Evolutionary conservation across 345 rosid species (phyloP).

Genomic region (Melaleuca quinquenervia): DNA sequence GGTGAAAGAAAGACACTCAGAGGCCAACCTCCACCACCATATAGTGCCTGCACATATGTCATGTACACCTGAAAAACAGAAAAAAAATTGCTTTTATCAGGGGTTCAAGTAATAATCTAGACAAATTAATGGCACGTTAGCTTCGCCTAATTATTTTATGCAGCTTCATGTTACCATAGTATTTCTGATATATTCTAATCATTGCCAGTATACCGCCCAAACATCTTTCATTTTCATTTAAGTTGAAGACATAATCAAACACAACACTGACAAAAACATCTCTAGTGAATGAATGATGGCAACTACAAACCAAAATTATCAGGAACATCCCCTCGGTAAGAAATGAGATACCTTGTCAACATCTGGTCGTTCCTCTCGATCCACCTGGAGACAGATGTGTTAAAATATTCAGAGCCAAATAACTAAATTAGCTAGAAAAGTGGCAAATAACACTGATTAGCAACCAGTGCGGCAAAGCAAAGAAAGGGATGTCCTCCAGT

Average conservation of each 20-base stretch:
- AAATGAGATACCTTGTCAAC: slow-evolving; percentile 65
- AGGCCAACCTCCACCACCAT: slow-evolving; percentile 88
- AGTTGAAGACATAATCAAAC: neutral
- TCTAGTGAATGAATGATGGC: neutral
- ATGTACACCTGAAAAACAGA: slow-evolving; percentile 64
- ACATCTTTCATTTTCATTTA: neutral
- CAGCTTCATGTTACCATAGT: neutral
- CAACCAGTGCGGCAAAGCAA: neutral
- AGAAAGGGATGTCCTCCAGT: neutral
- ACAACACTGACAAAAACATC: neutral
- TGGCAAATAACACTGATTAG: neutral
- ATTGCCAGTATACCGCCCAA: neutral
- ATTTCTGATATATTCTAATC: neutral
- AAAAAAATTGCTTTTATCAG: neutral
- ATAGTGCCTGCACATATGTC: slow-evolving; percentile 85
- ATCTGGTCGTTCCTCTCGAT: slow-evolving; percentile 94
- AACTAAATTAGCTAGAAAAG: neutral
- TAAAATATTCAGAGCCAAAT: slow-evolving; percentile 3
- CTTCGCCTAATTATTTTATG: neutral
- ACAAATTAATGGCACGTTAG: neutral
- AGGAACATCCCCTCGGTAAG: neutral
- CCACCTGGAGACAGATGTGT: slow-evolving; percentile 47
- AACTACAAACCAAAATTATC: neutral
- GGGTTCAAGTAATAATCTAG: neutral
- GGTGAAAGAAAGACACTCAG: slow-evolving; percentile 83